Conservation (phyloP, 1,284 basidiomycete genomes). For the Mycena sp. region DNA sequence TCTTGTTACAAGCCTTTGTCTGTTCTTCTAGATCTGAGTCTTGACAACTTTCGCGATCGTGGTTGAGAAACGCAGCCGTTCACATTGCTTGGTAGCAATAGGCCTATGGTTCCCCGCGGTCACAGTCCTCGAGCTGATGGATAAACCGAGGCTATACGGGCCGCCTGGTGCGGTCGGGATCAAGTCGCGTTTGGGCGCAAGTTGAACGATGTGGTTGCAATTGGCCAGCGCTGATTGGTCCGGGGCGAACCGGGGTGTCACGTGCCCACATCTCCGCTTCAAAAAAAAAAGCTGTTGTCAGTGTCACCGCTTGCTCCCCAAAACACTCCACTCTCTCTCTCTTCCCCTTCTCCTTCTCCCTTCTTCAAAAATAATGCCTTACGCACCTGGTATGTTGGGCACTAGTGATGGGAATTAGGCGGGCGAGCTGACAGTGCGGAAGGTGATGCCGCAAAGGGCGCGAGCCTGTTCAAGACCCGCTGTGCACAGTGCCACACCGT, state of each 20-base stretch:
- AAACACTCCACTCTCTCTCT: neutral
- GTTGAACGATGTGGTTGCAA: neutral
- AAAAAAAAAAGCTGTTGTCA: slow-evolving; percentile 7
- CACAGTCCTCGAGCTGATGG: too few relatives aligned
- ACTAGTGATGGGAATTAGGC: too few relatives aligned
- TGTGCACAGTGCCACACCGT: slow-evolving; percentile 97
- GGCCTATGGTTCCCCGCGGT: too few relatives aligned
- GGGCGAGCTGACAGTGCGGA: too few relatives aligned
- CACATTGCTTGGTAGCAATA: too few relatives aligned
- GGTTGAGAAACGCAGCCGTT: too few relatives aligned
- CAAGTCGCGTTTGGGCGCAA: neutral
- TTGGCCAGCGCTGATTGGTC: neutral
- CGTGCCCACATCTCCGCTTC: neutral
- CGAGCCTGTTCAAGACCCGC: slow-evolving; percentile 94
- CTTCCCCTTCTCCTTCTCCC: slow-evolving; percentile 1
- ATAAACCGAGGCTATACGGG: too few relatives aligned
- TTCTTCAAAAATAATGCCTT: slow-evolving; percentile 19
- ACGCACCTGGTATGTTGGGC: slow-evolving; percentile 11
- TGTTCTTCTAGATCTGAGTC: too few relatives aligned
- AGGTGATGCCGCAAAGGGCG: slow-evolving; percentile 92
- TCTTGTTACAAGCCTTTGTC: too few relatives aligned
- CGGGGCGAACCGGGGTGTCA: too few relatives aligned
- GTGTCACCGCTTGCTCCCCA: neutral
- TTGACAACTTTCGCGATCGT: too few relatives aligned
- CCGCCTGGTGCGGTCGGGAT: too few relatives aligned